Evolutionary conservation across 2,329 filamentous ascomycete genomes (phyloP), one percentile per base, ranked within the genome.

Genomic region (Calonectria honghensis): DNA sequence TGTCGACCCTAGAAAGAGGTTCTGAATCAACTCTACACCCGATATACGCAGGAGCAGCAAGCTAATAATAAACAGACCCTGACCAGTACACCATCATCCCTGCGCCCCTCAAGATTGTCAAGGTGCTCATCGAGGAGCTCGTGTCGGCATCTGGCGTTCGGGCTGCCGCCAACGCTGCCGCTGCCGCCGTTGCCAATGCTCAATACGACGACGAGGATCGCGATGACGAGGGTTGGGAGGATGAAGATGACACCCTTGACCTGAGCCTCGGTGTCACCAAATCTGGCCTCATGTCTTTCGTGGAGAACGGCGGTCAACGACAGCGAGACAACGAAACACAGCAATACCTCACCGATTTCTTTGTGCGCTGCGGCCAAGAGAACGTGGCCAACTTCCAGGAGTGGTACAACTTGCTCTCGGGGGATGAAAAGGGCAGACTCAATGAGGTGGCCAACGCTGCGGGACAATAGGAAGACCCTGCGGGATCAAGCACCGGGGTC

Each of bases 91-190:
- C 96, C 7, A 92, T 94, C 74, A 92, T 99, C 73, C 92, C 96
- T 0, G 96, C 96, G 0, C 93, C 95, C 1, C 90, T 99, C 82
- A 99, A 99, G 87, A 98, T 99, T 75, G 87, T 98, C 85, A 99
- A 99, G 88, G 94, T 98, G 5, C 91, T 99, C 11, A 94, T 98
- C 61, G 95, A 98, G 82, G 97, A 99, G 86, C 91, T 99, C 4
- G 89, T 94, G 7, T 95, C 95, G 0, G 95, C 96, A 2, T 93
- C 94, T 6, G 95, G 95, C 31, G 86, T 87, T n/a, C 86, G 88
- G 74, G 87, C 87, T 64, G 90, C 92, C 66, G 88, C 93, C 1
- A 91, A 90, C 24, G 90, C 91, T 0, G 93, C 92, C 0, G 91
- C 91, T 2, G 91, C 91, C 0, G 93, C 92, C 0, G 90, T 91